phyloP scores from a whole-genome alignment of 2,329 filamentous ascomycete species.

The Podosphaera aphanis region DNA sequence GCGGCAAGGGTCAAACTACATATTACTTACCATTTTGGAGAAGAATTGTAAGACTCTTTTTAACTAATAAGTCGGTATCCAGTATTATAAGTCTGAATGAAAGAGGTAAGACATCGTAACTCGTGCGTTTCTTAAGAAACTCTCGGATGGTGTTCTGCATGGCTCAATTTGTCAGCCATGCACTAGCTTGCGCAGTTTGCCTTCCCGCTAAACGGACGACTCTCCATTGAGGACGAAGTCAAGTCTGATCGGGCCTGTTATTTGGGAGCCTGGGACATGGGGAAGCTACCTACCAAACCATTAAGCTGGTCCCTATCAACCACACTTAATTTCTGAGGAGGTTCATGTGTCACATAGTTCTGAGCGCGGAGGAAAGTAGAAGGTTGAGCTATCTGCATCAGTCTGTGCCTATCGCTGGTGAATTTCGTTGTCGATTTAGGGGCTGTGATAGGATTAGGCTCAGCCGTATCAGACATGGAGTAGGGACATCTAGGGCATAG shows the following conservation, averaged over 20 bases:
- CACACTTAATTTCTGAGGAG: slow-evolving; percentile 25
- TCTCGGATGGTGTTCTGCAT: slow-evolving; percentile 68
- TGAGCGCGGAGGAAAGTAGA: slow-evolving; percentile 16
- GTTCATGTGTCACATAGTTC: slow-evolving; percentile 14
- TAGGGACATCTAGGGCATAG: not conserved
- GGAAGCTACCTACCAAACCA: slow-evolving; percentile 38
- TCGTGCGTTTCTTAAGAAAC: slow-evolving; percentile 87
- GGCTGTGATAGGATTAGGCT: slow-evolving; percentile 10
- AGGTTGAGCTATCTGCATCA: slow-evolving; percentile 15
- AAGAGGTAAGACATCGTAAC: slow-evolving; percentile 89
- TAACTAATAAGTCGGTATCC: slow-evolving; percentile 83
- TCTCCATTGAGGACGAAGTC: slow-evolving; percentile 2
- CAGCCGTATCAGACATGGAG: slow-evolving; percentile 16
- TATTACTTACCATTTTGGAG: slow-evolving; percentile 61
- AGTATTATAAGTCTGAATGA: slow-evolving; percentile 91
- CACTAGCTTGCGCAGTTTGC: not conserved
- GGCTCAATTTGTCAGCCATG: slow-evolving; percentile 11
- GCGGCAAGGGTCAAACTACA: not conserved
- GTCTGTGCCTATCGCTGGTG: slow-evolving; percentile 14
- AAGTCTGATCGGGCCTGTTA: not conserved
- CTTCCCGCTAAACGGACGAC: not conserved
- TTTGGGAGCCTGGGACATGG: not conserved
- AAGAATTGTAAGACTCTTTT: slow-evolving; percentile 87
- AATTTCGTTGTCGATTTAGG: slow-evolving; percentile 11
- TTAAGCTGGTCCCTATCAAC: slow-evolving; percentile 58